Percentiles rank a stretch among this genome's conserved stretches.
phyloP scores from a whole-genome alignment of 176 grass and related monocot species.

The Eragrostis nindensis region DNA sequence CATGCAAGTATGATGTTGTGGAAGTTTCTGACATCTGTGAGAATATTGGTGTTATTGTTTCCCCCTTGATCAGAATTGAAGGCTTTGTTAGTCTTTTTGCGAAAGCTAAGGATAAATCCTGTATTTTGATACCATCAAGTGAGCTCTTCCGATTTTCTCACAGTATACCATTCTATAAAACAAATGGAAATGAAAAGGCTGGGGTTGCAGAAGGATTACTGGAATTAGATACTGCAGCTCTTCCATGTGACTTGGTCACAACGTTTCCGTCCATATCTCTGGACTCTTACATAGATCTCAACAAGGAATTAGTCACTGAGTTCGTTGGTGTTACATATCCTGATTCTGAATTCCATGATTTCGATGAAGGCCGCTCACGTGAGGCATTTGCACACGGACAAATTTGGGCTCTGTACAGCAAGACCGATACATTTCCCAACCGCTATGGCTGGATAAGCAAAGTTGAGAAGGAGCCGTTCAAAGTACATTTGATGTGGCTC shows the following conservation, averaged over 20 bases:
- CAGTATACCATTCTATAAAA: constrained; percentile 61
- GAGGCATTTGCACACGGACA: constrained; percentile 62
- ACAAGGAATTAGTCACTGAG: neutral
- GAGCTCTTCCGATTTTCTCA: constrained; percentile 84
- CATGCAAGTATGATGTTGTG: constrained; percentile 65
- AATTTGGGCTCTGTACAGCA: constrained; percentile 88
- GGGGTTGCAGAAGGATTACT: constrained; percentile 69
- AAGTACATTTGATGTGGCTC: constrained; percentile 74
- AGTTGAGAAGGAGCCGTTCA: constrained; percentile 58
- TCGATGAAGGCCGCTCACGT: too few species aligned
- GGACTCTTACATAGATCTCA: constrained; percentile 32
- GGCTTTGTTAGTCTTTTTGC: constrained; percentile 83
- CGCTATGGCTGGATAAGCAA: constrained; percentile 84
- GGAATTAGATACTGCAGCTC: constrained; percentile 77
- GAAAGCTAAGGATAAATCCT: constrained; percentile 33
- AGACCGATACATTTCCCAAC: constrained; percentile 70
- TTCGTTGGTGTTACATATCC: too few species aligned
- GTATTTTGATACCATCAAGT: constrained; percentile 46
- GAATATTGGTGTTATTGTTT: constrained; percentile 43
- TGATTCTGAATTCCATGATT: too few species aligned
- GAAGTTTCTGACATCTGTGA: constrained; percentile 56
- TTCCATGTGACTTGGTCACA: constrained; percentile 58
- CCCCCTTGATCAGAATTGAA: constrained; percentile 70
- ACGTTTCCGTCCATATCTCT: constrained; percentile 57
- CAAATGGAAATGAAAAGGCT: constrained; percentile 66